These are phyloP conservation scores for Podaxis carcinomalis DNA, from an alignment of 768 basidiomycete genomes.

Conservation along the genomic window DNA sequence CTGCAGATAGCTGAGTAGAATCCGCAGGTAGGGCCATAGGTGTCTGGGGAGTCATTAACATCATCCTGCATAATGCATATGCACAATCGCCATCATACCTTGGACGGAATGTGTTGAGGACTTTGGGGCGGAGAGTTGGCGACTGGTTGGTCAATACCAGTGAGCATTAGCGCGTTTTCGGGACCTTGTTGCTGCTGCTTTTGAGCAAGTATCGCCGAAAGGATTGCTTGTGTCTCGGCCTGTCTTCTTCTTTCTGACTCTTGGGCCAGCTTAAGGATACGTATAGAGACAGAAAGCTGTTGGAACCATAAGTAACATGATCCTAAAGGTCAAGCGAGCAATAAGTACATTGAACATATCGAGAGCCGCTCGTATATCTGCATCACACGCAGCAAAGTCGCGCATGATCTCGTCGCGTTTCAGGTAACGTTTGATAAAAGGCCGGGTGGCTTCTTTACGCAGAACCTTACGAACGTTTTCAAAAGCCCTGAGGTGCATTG, in stretches of 20 bases:
- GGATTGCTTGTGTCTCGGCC: conserved; percentile 30
- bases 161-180: conserved; percentile 13
- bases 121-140: background rate
- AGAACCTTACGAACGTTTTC: conserved; percentile 5
- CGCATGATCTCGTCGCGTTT: conserved; percentile 60
- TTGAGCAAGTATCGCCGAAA: conserved; percentile 20
- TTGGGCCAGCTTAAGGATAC: conserved; percentile 44
- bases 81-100: background rate
- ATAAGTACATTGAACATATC: conserved; percentile 44
- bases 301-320: conserved; percentile 16
- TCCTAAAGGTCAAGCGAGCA: background rate
- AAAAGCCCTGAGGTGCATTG: conserved; percentile 8
- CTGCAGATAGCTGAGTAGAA: conserved; percentile 10
- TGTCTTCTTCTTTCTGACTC: conserved; percentile 27
- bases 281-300: conserved; percentile 21
- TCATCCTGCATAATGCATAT: background rate
- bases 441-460: conserved; percentile 49
- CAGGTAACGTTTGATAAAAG: conserved; percentile 77
- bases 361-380: conserved; percentile 28
- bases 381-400: conserved; percentile 24
- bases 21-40: background rate
- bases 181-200: background rate
- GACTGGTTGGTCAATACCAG: conserved; percentile 1
- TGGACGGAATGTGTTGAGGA: background rate
- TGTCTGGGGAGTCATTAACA: background rate